phyloP scores from a whole-genome alignment of 2,329 filamentous ascomycete genomes.

The Pezizomycotina sp. region DNA sequence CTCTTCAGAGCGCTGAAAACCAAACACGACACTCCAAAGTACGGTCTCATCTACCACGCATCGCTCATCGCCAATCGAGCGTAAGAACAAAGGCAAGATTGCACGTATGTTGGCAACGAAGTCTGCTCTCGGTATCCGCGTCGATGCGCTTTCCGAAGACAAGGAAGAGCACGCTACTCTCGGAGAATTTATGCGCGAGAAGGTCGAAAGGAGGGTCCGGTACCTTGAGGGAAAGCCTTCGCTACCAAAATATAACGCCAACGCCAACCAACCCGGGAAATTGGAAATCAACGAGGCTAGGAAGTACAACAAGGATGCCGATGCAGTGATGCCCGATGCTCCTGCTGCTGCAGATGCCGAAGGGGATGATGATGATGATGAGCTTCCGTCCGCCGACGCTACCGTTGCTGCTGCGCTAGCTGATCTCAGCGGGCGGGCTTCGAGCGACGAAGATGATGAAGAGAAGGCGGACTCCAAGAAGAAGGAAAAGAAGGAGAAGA shows the following conservation, averaged over 20 bases:
- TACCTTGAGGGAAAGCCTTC: constrained; percentile 81
- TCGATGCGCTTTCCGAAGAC: constrained; percentile 74
- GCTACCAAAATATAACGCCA: constrained; percentile 55
- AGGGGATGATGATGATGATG: no score
- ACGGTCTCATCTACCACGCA: constrained; percentile 84
- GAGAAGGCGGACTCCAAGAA: constrained; percentile 31
- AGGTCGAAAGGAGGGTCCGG: constrained; percentile 60
- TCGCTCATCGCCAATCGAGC: constrained; percentile 86
- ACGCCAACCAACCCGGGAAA: constrained; percentile 61
- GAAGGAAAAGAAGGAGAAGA: constrained; percentile 29
- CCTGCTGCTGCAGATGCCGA: constrained; percentile 37
- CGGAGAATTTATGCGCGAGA: constrained; percentile 53
- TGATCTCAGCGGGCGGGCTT: constrained; percentile 30
- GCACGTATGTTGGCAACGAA: constrained; percentile 91
- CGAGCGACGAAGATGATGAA: constrained; percentile 29
- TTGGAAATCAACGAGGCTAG: constrained; percentile 83
- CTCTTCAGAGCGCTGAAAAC: constrained; percentile 97
- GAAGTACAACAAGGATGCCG: constrained; percentile 89
- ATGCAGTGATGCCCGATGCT: constrained; percentile 59
- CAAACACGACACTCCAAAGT: constrained; percentile 97
- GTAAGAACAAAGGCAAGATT: constrained; percentile 99
- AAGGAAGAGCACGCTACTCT: constrained; percentile 79
- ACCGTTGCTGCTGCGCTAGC: constrained; percentile 36
- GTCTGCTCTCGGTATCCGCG: constrained; percentile 78
- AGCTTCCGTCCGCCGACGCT: constrained; percentile 32